Evolutionary conservation across 169 alveolate species (phyloP).

Genomic region (Plasmodium coatneyi): DNA sequence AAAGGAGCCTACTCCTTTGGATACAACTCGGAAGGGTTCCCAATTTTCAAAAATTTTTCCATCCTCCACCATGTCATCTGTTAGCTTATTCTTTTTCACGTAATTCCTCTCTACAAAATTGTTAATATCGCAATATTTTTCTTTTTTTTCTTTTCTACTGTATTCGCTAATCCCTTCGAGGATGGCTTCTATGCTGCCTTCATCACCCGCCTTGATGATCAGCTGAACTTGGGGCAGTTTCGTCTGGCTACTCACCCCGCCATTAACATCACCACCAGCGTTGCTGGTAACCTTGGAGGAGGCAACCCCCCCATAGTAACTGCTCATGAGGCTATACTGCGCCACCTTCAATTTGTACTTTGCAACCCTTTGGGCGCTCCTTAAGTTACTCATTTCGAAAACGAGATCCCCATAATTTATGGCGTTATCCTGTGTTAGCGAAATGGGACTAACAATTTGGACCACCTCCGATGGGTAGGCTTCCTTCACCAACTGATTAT

Average conservation of each 20-base stretch:
- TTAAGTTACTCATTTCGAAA: slow-evolving; percentile 82
- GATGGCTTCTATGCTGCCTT: slow-evolving; percentile 92
- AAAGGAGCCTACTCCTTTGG: slow-evolving; percentile 89
- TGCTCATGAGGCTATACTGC: slow-evolving; percentile 75
- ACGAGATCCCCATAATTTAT: slow-evolving; percentile 78
- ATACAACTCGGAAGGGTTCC: slow-evolving; percentile 84
- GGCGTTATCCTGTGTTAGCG: slow-evolving; percentile 9
- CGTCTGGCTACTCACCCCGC: not conserved
- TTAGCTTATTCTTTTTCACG: slow-evolving; percentile 25
- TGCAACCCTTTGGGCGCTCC: slow-evolving; percentile 77
- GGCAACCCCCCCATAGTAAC: slow-evolving; percentile 16
- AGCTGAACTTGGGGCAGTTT: slow-evolving; percentile 77
- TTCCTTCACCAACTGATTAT: slow-evolving; percentile 53
- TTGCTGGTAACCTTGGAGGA: not conserved
- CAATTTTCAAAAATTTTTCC: slow-evolving; percentile 54
- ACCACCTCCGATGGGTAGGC: slow-evolving; percentile 84
- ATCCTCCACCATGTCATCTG: slow-evolving; percentile 47
- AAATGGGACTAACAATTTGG: slow-evolving; percentile 74
- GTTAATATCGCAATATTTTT: slow-evolving; percentile 54
- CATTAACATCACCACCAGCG: not conserved
- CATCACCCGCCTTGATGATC: slow-evolving; percentile 89
- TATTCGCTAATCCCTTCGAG: slow-evolving; percentile 82
- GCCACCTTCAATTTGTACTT: slow-evolving; percentile 84
- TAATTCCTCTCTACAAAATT: slow-evolving; percentile 57
- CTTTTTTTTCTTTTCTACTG: slow-evolving; percentile 66